These are phyloP conservation scores for Trypanosoma congolense DNA, from an alignment of 208 protist species.

Conservation along the genomic window DNA sequence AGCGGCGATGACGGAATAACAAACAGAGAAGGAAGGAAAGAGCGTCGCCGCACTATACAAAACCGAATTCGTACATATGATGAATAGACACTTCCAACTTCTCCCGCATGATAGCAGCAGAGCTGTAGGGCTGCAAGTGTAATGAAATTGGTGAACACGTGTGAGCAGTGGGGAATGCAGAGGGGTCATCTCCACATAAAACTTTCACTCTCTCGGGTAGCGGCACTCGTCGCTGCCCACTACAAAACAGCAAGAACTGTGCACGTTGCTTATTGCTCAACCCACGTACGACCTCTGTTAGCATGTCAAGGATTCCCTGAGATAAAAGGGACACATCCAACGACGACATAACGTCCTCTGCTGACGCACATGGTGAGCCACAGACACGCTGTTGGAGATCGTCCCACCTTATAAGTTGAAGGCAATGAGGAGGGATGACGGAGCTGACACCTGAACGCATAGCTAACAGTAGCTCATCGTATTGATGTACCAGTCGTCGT, in stretches of 20 bases:
- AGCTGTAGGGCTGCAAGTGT: slow-evolving; percentile 70
- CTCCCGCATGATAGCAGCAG: slow-evolving; percentile 35
- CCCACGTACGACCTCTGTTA: slow-evolving; percentile 49
- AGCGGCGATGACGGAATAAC: neutral
- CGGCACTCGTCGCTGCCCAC: slow-evolving; percentile 76
- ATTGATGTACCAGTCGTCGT: slow-evolving; percentile 76
- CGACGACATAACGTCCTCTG: slow-evolving; percentile 65
- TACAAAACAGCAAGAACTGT: slow-evolving; percentile 82
- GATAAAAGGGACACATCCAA: slow-evolving; percentile 58
- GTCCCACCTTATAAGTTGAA: slow-evolving; percentile 70
- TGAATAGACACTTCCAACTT: slow-evolving; percentile 63
- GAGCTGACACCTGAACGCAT: slow-evolving; percentile 66
- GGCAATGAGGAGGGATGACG: slow-evolving; percentile 44
- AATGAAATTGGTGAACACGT: slow-evolving; percentile 87
- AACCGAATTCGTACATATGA: slow-evolving; percentile 76
- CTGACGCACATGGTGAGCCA: slow-evolving; percentile 37
- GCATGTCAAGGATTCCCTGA: slow-evolving; percentile 34
- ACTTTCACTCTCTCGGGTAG: slow-evolving; percentile 80
- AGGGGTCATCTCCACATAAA: slow-evolving; percentile 70
- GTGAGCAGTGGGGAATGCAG: slow-evolving; percentile 75
- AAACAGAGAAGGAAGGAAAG: neutral
- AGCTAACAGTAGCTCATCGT: slow-evolving; percentile 57
- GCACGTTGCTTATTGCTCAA: slow-evolving; percentile 52
- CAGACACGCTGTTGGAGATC: slow-evolving; percentile 82
- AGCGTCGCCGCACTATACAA: slow-evolving; percentile 33